A percentile compares a stretch with the other conserved stretches of the same genome.
phyloP scores from a whole-genome alignment of 441 rosid genomes.

The Viola pubescens region DNA sequence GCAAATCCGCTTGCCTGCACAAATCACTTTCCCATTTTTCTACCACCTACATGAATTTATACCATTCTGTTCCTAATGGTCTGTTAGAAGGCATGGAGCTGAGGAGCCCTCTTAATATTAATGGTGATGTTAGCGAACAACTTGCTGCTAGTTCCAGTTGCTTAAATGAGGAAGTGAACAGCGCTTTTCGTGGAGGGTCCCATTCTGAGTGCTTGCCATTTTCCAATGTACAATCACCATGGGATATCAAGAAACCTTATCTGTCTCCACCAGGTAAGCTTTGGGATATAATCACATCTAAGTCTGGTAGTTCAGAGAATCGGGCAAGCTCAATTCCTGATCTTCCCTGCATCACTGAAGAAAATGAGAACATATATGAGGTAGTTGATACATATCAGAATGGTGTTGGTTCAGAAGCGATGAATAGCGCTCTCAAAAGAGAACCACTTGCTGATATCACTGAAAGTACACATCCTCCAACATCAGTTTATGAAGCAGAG shows the following conservation, averaged over 20 bases:
- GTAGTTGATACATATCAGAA: constrained; percentile 35
- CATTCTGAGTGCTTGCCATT: constrained; percentile 42
- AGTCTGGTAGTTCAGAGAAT: constrained; percentile 65
- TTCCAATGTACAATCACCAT: constrained; percentile 29
- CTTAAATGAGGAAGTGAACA: constrained; percentile 29
- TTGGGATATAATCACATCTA: constrained; percentile 60
- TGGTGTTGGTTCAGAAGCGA: constrained; percentile 25
- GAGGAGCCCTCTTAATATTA: constrained; percentile 16
- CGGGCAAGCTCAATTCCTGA: constrained; percentile 60
- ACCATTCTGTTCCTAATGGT: constrained; percentile 63
- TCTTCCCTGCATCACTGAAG: constrained; percentile 85
- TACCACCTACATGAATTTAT: constrained; percentile 32
- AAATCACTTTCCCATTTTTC: constrained; percentile 56
- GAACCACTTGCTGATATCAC: constrained; percentile 51
- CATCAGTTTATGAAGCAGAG: constrained; percentile 44
- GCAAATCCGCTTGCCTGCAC: constrained; percentile 51
- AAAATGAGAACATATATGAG: constrained; percentile 55
- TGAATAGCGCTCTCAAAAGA: constrained; percentile 37
- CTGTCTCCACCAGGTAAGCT: constrained; percentile 59
- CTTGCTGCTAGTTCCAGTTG: constrained; percentile 28
- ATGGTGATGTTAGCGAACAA: constrained; percentile 20
- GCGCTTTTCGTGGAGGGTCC: constrained; percentile 31
- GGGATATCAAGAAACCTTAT: constrained; percentile 43
- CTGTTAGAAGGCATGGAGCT: constrained; percentile 45
- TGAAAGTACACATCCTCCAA: constrained; percentile 34